These are phyloP conservation scores for Acmispon strigosus DNA, from an alignment of 306 rosid genomes.

Conservation along the genomic window DNA sequence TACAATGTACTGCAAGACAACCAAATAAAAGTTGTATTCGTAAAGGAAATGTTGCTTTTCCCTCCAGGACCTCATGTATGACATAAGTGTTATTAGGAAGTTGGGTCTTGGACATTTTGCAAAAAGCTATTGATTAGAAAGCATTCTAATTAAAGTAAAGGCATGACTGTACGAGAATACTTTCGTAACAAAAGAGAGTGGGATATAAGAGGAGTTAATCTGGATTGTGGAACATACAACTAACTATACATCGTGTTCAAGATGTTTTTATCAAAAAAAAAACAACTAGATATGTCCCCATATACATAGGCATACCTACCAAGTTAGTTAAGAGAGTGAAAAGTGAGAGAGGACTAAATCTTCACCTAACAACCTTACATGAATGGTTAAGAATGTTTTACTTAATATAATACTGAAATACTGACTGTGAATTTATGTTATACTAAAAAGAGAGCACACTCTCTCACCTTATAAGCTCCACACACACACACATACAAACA, in stretches of 20 bases:
- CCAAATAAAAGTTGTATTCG: background rate
- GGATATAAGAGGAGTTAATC: background rate
- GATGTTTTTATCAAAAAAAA: no score
- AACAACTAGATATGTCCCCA: no score
- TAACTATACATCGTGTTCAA: no score
- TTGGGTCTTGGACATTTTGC: background rate
- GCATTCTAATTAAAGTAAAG: background rate
- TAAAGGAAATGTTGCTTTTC: background rate
- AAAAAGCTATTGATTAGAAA: background rate
- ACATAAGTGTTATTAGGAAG: background rate
- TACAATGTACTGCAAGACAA: background rate
- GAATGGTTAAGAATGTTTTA: no score
- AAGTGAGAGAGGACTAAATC: no score
- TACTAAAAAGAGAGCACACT: no score
- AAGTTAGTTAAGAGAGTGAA: no score
- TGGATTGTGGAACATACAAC: background rate
- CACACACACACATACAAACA: background rate
- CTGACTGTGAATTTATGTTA: no score
- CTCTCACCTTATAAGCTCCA: background rate
- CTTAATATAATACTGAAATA: no score
- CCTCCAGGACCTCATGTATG: background rate
- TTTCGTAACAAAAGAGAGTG: background rate
- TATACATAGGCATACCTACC: background rate
- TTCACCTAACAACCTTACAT: no score
- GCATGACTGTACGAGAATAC: background rate